Evolutionary conservation across 495 filamentous ascomycete species (phyloP).

Genomic region (Zalerion maritima): DNA sequence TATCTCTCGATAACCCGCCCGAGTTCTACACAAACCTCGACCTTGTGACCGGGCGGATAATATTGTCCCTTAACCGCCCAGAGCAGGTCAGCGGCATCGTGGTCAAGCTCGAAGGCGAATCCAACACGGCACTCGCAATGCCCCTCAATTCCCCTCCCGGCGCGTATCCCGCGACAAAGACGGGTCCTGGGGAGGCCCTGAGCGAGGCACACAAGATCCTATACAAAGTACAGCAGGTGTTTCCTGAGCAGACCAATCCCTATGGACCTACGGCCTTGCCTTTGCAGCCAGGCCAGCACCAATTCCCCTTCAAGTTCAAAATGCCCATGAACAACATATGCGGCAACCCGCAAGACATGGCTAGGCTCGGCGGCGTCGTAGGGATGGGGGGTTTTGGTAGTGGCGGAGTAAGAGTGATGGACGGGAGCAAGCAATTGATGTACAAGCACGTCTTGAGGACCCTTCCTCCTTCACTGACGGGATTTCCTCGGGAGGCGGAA

Average conservation of each 20-base stretch:
- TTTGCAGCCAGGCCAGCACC: slow-evolving; percentile 61
- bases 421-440: slow-evolving; percentile 35
- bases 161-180: slow-evolving; percentile 13
- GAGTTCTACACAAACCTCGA: slow-evolving; percentile 84
- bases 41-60: slow-evolving; percentile 48
- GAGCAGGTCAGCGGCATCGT: slow-evolving; percentile 62
- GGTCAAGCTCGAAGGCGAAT: slow-evolving; percentile 91
- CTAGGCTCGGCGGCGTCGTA: slow-evolving; percentile 26
- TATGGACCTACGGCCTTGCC: slow-evolving; percentile 47
- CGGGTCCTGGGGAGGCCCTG: slow-evolving; percentile 17
- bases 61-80: slow-evolving; percentile 47
- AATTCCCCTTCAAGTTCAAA: slow-evolving; percentile 88
- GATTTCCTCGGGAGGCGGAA: slow-evolving; percentile 68
- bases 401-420: slow-evolving; percentile 34
- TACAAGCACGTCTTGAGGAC: slow-evolving; percentile 67
- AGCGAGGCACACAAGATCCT: slow-evolving; percentile 44
- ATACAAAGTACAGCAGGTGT: slow-evolving; percentile 67
- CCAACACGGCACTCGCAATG: slow-evolving; percentile 40
- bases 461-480: slow-evolving; percentile 72
- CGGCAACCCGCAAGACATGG: slow-evolving; percentile 34
- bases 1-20: slow-evolving; percentile 60
- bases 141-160: slow-evolving; percentile 10
- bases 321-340: slow-evolving; percentile 89
- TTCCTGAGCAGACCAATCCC: slow-evolving; percentile 53
- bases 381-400: slow-evolving; percentile 22